A percentile compares a stretch with the other conserved stretches of the same genome.
These are phyloP conservation scores for Pseudonitzschia multistriata DNA, from an alignment of 108 stramenopile genomes.

Conservation along the genomic window DNA sequence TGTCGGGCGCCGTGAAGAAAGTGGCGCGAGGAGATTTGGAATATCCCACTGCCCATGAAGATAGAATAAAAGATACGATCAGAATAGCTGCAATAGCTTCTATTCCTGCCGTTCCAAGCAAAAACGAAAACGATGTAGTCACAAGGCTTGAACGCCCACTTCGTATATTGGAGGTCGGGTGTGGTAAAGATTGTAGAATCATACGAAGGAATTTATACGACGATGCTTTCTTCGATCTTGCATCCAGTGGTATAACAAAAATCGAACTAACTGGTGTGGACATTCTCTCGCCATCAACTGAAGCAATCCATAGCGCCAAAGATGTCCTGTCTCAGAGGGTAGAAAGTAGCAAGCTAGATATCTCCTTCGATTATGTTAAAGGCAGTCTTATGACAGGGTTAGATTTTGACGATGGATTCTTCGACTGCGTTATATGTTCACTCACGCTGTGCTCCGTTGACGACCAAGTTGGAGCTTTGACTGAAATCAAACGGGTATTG, in stretches of 20 bases:
- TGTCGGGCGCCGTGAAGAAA: conserved; percentile 20
- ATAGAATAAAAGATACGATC: conserved; percentile 32
- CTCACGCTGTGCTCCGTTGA: conserved; percentile 57
- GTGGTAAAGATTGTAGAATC: conserved; percentile 41
- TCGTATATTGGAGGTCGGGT: conserved; percentile 57
- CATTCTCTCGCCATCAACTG: conserved; percentile 19
- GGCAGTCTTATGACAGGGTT: conserved; percentile 25
- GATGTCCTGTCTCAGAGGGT: neutral
- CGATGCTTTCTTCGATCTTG: conserved; percentile 24
- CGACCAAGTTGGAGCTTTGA: conserved; percentile 52
- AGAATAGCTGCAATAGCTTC: conserved; percentile 14
- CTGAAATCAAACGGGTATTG: conserved; percentile 66
- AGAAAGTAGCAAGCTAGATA: neutral
- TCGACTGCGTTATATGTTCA: conserved; percentile 48
- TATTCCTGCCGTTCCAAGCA: neutral
- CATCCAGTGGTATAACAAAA: neutral
- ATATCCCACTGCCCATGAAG: conserved; percentile 48
- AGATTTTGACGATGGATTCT: conserved; percentile 38
- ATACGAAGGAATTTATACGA: conserved; percentile 45
- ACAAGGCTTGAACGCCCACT: conserved; percentile 14
- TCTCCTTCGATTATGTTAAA: conserved; percentile 22
- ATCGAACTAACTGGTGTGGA: conserved; percentile 43
- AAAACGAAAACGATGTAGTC: neutral
- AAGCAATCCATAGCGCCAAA: neutral
- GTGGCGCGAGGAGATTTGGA: conserved; percentile 24